These are phyloP conservation scores for Colletotrichum sp. DNA, from an alignment of 2,329 filamentous ascomycete genomes.

Conservation along the genomic window DNA sequence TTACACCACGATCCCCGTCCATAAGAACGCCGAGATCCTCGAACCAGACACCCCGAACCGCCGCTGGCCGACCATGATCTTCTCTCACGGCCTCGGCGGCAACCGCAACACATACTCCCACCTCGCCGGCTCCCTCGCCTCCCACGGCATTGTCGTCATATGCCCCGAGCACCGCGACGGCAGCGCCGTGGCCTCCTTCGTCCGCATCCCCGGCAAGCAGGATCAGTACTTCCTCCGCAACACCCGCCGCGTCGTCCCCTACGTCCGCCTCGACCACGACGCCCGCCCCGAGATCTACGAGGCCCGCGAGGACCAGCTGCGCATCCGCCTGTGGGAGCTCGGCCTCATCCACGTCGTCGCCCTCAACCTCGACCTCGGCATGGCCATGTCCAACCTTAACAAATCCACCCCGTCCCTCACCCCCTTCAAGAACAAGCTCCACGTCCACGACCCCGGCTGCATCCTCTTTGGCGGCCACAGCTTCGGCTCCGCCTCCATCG, in stretches of 20 bases:
- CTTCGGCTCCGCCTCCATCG: constrained; percentile 76
- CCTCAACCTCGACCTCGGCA: constrained; percentile 66
- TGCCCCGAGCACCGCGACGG: constrained; percentile 86
- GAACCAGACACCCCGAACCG: constrained; percentile 48
- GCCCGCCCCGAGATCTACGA: constrained; percentile 69
- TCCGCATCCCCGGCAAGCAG: constrained; percentile 65
- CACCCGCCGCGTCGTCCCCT: constrained; percentile 46
- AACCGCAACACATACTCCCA: constrained; percentile 87
- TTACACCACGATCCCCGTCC: constrained; percentile 74
- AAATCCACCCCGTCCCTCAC: constrained; percentile 53
- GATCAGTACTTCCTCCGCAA: constrained; percentile 37
- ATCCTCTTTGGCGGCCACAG: constrained; percentile 82
- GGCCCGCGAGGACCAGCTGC: constrained; percentile 72
- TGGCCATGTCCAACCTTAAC: constrained; percentile 57
- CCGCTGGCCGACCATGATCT: constrained; percentile 82
- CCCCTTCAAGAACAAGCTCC: constrained; percentile 65
- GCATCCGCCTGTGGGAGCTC: constrained; percentile 80
- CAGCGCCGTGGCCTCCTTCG: constrained; percentile 75
- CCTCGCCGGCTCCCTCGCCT: constrained; percentile 77
- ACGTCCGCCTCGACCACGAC: constrained; percentile 64
- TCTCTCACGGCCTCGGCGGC: constrained; percentile 85
- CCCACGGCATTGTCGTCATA: constrained; percentile 80
- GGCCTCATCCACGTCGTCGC: constrained; percentile 73
- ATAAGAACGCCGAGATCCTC: constrained; percentile 72
- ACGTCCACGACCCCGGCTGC: constrained; percentile 73